A percentile compares a stretch with the other conserved stretches of the same genome.
Evolutionary conservation across 768 basidiomycete genomes (phyloP).

Genomic region (Chalciporus sphaerocephalus): DNA sequence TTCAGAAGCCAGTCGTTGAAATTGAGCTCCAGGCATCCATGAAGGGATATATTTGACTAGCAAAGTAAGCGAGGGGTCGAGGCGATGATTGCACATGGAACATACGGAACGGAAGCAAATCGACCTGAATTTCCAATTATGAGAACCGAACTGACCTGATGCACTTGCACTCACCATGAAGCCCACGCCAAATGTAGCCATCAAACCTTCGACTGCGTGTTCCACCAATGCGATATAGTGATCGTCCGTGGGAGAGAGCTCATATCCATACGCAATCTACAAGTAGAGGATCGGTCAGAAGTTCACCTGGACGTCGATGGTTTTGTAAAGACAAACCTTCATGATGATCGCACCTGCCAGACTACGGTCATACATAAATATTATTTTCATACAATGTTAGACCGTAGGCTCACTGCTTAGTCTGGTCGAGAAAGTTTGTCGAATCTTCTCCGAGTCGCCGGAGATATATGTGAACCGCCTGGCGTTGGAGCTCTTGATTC

Average conservation of each 20-base stretch:
- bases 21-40: constrained; percentile 3
- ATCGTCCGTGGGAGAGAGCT: constrained; percentile 3
- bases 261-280: constrained; percentile 3
- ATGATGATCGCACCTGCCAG: constrained; percentile 3
- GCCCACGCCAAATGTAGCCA: constrained; percentile 4
- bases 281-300: neutral
- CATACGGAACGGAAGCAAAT: constrained; percentile 2
- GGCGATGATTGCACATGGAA: neutral
- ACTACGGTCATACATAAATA: neutral
- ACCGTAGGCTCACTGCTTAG: neutral
- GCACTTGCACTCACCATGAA: neutral
- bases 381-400: neutral
- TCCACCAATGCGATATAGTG: constrained; percentile 2
- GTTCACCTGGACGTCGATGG: neutral
- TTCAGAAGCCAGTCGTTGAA: constrained; percentile 2
- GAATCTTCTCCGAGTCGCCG: neutral
- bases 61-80: neutral
- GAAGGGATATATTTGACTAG: constrained; percentile 4
- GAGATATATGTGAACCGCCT: neutral
- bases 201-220: constrained; percentile 4
- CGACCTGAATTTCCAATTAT: constrained; percentile 1
- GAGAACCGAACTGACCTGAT: neutral
- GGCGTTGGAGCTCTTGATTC: constrained; percentile 3
- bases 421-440: neutral
- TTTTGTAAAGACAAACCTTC: neutral